Conservation (phyloP, 73 alveolate species). For the Diophrys appendiculata region DNA sequence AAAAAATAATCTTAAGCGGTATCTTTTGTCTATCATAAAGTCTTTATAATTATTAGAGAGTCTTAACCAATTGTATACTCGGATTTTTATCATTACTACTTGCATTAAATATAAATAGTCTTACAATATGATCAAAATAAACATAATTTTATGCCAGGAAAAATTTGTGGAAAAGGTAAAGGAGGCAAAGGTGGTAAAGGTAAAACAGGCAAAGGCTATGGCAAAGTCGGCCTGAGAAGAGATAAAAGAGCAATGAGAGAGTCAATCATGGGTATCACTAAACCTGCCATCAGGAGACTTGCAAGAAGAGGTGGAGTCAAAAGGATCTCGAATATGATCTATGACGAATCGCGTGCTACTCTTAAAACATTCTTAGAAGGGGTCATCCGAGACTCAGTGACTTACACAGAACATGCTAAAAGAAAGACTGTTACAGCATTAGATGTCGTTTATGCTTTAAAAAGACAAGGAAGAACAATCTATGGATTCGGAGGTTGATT, state of each 20-base stretch:
- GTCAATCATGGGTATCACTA: slow-evolving; percentile 75
- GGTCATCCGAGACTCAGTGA: slow-evolving; percentile 72
- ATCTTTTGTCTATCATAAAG: too few relatives aligned
- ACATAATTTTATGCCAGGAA: too few relatives aligned
- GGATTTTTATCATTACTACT: too few relatives aligned
- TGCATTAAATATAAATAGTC: too few relatives aligned
- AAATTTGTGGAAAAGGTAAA: slow-evolving; percentile 20
- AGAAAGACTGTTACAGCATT: slow-evolving; percentile 83
- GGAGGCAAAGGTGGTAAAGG: slow-evolving; percentile 64
- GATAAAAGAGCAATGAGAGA: slow-evolving; percentile 65
- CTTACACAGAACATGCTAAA: slow-evolving; percentile 83
- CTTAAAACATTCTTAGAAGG: slow-evolving; percentile 67
- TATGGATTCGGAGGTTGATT: slow-evolving; percentile 86
- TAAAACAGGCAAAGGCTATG: slow-evolving; percentile 73
- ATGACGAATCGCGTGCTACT: slow-evolving; percentile 69
- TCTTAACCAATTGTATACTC: too few relatives aligned
- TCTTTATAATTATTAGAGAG: too few relatives aligned
- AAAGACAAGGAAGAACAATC: slow-evolving; percentile 88
- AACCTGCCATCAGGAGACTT: slow-evolving; percentile 82
- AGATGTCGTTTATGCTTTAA: slow-evolving; percentile 87
- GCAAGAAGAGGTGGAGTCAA: slow-evolving; percentile 89
- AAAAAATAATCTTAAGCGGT: too few relatives aligned
- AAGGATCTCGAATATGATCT: slow-evolving; percentile 69
- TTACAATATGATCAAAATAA: too few relatives aligned
- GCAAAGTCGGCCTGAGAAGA: slow-evolving; percentile 73